Base-by-base conservation (phyloP, 2,329 filamentous ascomycete species). In the Aureobasidium pullulans region DNA sequence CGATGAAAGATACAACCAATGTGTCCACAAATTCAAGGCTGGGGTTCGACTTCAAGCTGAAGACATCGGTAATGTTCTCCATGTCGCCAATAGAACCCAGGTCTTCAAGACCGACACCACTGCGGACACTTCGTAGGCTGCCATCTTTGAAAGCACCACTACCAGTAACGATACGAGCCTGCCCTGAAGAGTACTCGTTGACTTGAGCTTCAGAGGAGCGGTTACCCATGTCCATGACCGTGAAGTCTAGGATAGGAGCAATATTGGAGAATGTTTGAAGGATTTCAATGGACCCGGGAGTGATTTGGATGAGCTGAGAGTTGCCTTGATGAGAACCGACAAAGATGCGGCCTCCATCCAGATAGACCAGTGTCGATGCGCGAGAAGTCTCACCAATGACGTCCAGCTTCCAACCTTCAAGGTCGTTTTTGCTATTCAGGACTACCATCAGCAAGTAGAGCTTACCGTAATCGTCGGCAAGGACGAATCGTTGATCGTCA, bases 181-280 rank as follows among this genome's bases (percentile, higher is more conserved):
- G 93, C 0, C 94, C 94, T 0, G 93, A 96, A 0, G 92, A 96
- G 68, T 96, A 99, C 63, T 94, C 89, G 67, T 94, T 95, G 3
- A 87, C 88, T 16, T 90, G 86, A 8, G 81, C 84, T 63, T 94
- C 88, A 23, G 87, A 87, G 61, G 89, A 86, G 59, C 90, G 81
- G 66, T 90, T 92, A 0, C 92, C 93, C 80, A 97, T 88, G 68
- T 97, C 94, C 90, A 97, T 96, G 15, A 99, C 84, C 1, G 89
- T 87, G 66, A 99, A 96, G 70, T 99, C 94, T 40, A 97, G 76
- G 43, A 99, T 89, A 0, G 94, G 94, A 0, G 89, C 91, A 66
- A 97, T 90, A 68, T 96, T 99, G 3, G 83, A 77, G 59, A 95
- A 79, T 0, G 84, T 87, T 69, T 96, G 90, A 9, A 94, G 72